Evolutionary conservation across 257 asterid species (phyloP), one percentile per base, ranked within the genome.

Genomic region (Solanum paucissectum): DNA sequence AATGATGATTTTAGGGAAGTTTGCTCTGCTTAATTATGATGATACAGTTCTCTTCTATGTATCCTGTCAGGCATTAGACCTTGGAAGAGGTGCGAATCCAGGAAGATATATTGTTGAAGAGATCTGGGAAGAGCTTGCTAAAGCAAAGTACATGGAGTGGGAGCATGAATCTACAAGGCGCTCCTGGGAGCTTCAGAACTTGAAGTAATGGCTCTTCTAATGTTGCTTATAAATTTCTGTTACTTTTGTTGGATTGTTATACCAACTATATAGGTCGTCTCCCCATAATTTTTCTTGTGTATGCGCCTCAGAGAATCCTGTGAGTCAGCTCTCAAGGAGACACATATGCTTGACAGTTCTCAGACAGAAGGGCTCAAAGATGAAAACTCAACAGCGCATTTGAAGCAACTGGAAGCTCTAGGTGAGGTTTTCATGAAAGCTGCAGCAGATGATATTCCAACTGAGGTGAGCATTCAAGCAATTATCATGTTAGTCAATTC

Each of bases 61-160:
- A 42, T 86, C 66, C 58, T 62, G 23, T 40, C 86, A 97, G 99
- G 98, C 99, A 33, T 89, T 95, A 93, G 98, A 97, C 92, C 96
- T 95, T 81, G 98, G 95, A 85, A 92, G 93, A 85, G 95, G 93
- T 84, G 95, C 94, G 13, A 71, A 91, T 82, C 96, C 98, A 32
- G 90, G 92, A 66, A 93, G 95, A 14, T 93, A 93, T 91, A 94
- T 96, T 98, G 95, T 96, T 86, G 99, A 94, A 91, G 98, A 96
- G 90, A 95, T 95, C 52, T 97, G 99, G 99, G 95, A 89, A 90
- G 99, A 93, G 91, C 98, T 97, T 76, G 96, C 98, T 29, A 94
- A 87, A 87, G 99, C 98, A 73, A 95, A 93, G 90, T 97, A 96
- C 91, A 84, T 94, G 76, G 86, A 76, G 71, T 97, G 99, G 99